Evolutionary conservation across 345 rosid genomes (phyloP).

Genomic region (Eucalyptus cloeziana): DNA sequence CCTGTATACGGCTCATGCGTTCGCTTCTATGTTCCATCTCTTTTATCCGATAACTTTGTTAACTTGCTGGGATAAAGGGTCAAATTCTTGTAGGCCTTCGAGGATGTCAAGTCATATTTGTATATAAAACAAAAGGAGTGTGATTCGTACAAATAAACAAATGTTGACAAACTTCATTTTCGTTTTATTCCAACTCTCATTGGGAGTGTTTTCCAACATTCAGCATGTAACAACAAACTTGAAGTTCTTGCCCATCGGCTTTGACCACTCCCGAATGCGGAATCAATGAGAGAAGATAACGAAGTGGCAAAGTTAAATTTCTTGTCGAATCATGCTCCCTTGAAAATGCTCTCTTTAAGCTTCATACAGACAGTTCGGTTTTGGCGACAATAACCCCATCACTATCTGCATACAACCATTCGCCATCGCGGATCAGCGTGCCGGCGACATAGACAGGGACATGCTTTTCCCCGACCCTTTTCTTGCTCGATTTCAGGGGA

Average conservation of each 20-base stretch:
- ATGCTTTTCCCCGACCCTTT: slow-evolving; percentile 69
- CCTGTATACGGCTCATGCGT: background rate
- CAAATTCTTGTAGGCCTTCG: background rate
- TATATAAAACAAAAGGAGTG: background rate
- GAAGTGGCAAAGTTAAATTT: background rate
- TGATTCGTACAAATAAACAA: background rate
- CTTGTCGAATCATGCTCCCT: background rate
- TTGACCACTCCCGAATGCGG: background rate
- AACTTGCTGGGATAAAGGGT: background rate
- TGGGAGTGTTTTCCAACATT: background rate
- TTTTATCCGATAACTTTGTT: background rate
- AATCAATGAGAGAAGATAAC: background rate
- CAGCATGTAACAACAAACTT: background rate
- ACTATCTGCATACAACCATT: slow-evolving; percentile 82
- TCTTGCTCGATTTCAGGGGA: slow-evolving; percentile 71
- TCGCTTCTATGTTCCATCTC: background rate
- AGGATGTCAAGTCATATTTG: background rate
- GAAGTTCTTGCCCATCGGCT: background rate
- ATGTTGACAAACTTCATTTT: background rate
- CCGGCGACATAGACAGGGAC: slow-evolving; percentile 50
- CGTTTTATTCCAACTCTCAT: background rate
- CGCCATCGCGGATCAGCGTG: slow-evolving; percentile 49
- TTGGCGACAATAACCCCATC: slow-evolving; percentile 72
- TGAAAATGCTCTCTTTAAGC: background rate
- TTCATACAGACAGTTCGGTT: slow-evolving; percentile 41